Evolutionary conservation across 208 protist genomes (phyloP), one percentile per base, ranked within the genome.

Genomic region (Trypanosoma boissoni): DNA sequence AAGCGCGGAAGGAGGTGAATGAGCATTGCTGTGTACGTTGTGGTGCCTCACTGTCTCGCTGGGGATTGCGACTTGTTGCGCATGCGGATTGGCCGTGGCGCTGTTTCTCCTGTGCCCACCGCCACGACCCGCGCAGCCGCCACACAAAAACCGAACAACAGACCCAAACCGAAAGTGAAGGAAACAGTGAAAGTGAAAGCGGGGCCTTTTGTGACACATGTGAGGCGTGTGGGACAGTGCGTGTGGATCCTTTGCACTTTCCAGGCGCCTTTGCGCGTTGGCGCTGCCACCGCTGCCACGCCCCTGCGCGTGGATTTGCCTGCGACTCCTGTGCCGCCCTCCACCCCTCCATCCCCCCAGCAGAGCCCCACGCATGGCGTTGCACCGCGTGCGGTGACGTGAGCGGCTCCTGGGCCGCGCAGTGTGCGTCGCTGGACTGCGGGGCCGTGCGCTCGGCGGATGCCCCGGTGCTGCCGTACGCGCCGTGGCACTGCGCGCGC

Each of bases 301-400:
- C n/a, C 5, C 26, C 23, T 29, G 46, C 42, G 34, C 39, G 64
- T 48, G 75, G 42, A 12, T 65, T 74, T 39, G 50, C 55, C 24
- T 89, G 82, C 39, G 54, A 34, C 27, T 67, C 29, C 14, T 89
- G 82, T 51, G 52, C 66, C 6, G 43, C 68, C 26, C 58, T 80
- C 12, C 66, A 74, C n/a, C 78, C 75, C 14, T 68, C 71, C 12
- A 42, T 86, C 14, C 62, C 75, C 0, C 34, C 31, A 8, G 26
- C 29, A 24, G 64, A 69, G 32, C 69, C 81, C 0, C 44, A 39
- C n/a, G 71, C 73, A n/a, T 89, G 83, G 83, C 48, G 52, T 18
- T 89, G 83, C 44, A 58, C 42, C n/a, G 36, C 24, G 0, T 89
- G 83, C 39, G 12, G 42, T 7, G 32, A 43, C 1, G 26, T 61